A percentile compares a stretch with the other conserved stretches of the same genome.
Evolutionary conservation across 768 basidiomycete species (phyloP).

Genomic region (Pisolithus orientalis): DNA sequence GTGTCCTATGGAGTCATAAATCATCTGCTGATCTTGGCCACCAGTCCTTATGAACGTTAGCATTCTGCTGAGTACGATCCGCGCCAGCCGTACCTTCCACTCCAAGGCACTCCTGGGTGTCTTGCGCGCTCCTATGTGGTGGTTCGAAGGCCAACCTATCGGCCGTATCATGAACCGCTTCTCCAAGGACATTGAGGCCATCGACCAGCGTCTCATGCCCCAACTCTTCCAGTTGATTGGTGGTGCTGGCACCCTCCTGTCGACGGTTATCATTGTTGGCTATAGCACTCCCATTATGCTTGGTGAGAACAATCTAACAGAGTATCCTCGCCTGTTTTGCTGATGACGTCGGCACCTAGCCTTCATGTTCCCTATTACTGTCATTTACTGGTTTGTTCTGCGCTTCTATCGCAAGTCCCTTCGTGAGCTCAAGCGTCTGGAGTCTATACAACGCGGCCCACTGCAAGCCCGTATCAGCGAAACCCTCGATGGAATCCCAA

Average conservation of each 20-base stretch:
- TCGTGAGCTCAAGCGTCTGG: slow-evolving; percentile 41
- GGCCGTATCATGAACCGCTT: slow-evolving; percentile 46
- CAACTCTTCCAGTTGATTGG: slow-evolving; percentile 23
- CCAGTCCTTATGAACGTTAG: slow-evolving; percentile 21
- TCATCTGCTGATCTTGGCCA: neutral
- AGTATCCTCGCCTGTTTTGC: slow-evolving; percentile 1
- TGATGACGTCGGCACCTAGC: slow-evolving; percentile 14
- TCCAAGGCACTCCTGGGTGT: slow-evolving; percentile 18
- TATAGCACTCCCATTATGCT: slow-evolving; percentile 27
- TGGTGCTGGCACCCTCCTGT: slow-evolving; percentile 18
- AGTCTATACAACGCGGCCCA: slow-evolving; percentile 39
- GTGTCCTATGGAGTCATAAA: neutral
- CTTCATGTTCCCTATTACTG: slow-evolving; percentile 16
- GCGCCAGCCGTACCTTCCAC: slow-evolving; percentile 23
- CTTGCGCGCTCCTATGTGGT: slow-evolving; percentile 21
- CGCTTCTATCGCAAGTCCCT: slow-evolving; percentile 42
- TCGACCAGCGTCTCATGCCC: slow-evolving; percentile 32
- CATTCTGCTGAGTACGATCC: slow-evolving; percentile 20
- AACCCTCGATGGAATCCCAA: slow-evolving; percentile 40
- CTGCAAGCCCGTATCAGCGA: slow-evolving; percentile 50
- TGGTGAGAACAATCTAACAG: slow-evolving; percentile 28
- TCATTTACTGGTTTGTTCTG: slow-evolving; percentile 38
- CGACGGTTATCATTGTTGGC: slow-evolving; percentile 17
- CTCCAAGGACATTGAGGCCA: slow-evolving; percentile 35
- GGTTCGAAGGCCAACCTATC: slow-evolving; percentile 29